Percentiles rank a stretch among this genome's conserved stretches.
These are phyloP conservation scores for Chrysochromulina tobinii DNA, from an alignment of 78 protist species.

Conservation along the genomic window DNA sequence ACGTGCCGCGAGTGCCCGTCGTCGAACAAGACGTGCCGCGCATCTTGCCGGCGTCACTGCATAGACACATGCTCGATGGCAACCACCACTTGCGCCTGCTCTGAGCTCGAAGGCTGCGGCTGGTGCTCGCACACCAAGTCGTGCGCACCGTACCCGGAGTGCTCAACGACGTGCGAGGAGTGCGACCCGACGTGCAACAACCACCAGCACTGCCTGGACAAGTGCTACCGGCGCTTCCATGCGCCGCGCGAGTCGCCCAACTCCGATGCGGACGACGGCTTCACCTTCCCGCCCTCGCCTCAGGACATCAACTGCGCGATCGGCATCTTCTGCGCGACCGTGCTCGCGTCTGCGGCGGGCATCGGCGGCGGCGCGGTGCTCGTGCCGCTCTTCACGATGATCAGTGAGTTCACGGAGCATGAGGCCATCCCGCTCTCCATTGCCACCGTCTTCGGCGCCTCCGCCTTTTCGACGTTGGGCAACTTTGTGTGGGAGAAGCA, in stretches of 20 bases:
- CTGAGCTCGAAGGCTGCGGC: slow-evolving; percentile 28
- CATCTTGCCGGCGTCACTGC: background rate
- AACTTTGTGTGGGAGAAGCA: background rate
- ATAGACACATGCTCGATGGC: background rate
- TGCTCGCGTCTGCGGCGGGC: slow-evolving; percentile 17
- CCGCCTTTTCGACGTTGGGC: background rate
- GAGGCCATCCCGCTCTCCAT: slow-evolving; percentile 26
- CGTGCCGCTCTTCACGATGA: background rate
- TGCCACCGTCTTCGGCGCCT: slow-evolving; percentile 13
- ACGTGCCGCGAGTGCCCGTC: slow-evolving; percentile 18
- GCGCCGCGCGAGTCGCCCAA: too few relatives aligned
- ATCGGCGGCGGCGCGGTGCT: slow-evolving; percentile 38
- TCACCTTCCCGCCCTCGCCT: background rate
- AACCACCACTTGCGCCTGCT: background rate
- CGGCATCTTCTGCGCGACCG: background rate
- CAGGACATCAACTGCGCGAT: background rate
- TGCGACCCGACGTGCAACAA: background rate
- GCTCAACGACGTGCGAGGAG: slow-evolving; percentile 32
- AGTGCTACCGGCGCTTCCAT: background rate
- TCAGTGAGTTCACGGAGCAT: slow-evolving; percentile 5
- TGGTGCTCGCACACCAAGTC: background rate
- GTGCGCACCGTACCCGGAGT: slow-evolving; percentile 11
- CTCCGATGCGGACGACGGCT: too few relatives aligned
- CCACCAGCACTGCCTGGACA: background rate
- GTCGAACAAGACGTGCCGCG: background rate